Evolutionary conservation across 441 rosid species (phyloP).

Genomic region (Sinapis alba): DNA sequence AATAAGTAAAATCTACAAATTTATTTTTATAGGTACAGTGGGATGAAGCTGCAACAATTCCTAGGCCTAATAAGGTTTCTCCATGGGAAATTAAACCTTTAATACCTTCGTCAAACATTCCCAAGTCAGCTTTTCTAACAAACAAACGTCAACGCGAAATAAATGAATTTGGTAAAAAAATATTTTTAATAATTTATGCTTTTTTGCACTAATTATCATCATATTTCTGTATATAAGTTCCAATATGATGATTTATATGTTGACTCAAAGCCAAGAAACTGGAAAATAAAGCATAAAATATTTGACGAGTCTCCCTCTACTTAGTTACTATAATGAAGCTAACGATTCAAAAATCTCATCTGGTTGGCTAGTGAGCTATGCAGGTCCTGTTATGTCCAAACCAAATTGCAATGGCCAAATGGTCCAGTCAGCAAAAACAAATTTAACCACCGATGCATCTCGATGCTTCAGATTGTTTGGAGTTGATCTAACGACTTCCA

Average conservation of each 20-base stretch:
- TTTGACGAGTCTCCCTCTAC: background rate
- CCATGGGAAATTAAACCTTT: background rate
- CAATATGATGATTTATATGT: background rate
- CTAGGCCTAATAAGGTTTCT: background rate
- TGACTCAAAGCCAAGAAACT: background rate
- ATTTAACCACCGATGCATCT: background rate
- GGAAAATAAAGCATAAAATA: background rate
- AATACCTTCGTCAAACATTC: background rate
- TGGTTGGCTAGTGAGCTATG: background rate
- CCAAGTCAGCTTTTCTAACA: background rate
- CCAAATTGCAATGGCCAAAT: background rate
- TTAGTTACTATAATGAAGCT: background rate
- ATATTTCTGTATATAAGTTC: background rate
- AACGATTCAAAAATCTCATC: background rate
- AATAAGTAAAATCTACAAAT: background rate
- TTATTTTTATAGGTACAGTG: background rate
- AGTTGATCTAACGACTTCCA: background rate
- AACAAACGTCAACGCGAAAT: background rate
- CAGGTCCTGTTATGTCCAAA: background rate
- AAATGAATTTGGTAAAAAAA: background rate
- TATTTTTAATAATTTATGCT: background rate
- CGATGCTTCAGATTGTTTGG: background rate
- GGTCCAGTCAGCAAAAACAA: background rate
- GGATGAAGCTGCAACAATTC: background rate
- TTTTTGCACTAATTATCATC: background rate